Base-by-base conservation (phyloP, 1,139 yeast species). In the Candida sp. region DNA sequence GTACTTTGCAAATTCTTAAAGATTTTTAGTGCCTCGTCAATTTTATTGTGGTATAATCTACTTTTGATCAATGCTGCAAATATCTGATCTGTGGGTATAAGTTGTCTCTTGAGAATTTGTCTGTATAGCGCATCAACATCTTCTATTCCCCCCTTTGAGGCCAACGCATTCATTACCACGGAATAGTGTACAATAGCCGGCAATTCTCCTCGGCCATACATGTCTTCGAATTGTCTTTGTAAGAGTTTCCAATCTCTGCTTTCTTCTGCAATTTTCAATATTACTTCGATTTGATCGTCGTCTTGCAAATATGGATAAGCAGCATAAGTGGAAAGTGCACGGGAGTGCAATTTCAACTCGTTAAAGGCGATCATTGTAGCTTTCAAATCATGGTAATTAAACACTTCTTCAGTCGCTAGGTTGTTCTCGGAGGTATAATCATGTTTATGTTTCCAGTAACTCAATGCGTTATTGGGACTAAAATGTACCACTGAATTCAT, bases 111-210 rank as follows among this genome's bases (percentile, higher is more conserved):
- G 11, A 67, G 44, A 39, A 79, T 60, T 49, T 78, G 81, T 1
- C 68, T 61, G 62, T 72, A 81, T 15, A 87, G 66, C 42, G 67
- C 64, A 35, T 80, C 76, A 9, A 84, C 77, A 47, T 81, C 75
- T 11, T 71, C 71, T 3, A 64, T 57, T 25, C 83, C 81, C 0
- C 89, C 89, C 38, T 79, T 63, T 6, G 63, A 56, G 0, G 88
- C 81, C 47, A 87, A 66, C 0, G 89, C 82, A 43, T 70, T 65
- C 79, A 89, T 80, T 4, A 85, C 81, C 32, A 81, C 73, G 4
- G 79, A 73, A 56, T 86, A 87, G 56, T 86, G 90, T 5, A 66
- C 57, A 11, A 77, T 63, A 40, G 75, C 74, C 4, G 90, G 87
- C 22, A 78, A 61, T 36, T 77, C 68, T 1, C 82, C 84, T 22